Conservation (phyloP, 2,329 filamentous ascomycete species). For the Aspergillus puulaauensis region DNA sequence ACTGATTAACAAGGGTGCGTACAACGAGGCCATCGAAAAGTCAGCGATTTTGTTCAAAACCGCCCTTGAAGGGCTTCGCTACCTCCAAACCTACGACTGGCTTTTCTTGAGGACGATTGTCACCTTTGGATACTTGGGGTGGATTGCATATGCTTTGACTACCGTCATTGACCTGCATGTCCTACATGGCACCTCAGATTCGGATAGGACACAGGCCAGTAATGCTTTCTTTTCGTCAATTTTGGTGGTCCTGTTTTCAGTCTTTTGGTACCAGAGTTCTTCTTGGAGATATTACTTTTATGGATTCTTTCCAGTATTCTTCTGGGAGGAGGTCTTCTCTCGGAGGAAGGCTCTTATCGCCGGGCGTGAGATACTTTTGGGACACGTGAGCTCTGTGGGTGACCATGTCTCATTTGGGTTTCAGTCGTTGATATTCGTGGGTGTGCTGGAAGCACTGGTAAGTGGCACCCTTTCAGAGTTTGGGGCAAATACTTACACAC, state of each 20-base stretch:
- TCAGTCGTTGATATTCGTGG: constrained; percentile 67
- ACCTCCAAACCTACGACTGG: constrained; percentile 98
- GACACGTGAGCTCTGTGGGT: constrained; percentile 62
- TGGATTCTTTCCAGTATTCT: constrained; percentile 85
- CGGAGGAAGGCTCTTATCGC: constrained; percentile 67
- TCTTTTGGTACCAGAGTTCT: constrained; percentile 76
- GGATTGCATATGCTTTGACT: constrained; percentile 89
- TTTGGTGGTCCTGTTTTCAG: constrained; percentile 73
- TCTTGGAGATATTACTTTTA: constrained; percentile 86
- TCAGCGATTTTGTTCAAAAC: constrained; percentile 75
- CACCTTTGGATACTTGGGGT: constrained; percentile 87
- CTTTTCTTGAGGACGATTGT: constrained; percentile 87
- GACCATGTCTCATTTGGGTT: constrained; percentile 61
- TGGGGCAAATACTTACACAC: background rate
- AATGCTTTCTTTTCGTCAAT: constrained; percentile 71
- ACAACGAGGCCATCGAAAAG: constrained; percentile 75
- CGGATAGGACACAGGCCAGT: constrained; percentile 61
- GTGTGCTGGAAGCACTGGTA: constrained; percentile 75
- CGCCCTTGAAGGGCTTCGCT: constrained; percentile 79
- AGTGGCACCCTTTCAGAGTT: constrained; percentile 25
- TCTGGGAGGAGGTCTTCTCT: constrained; percentile 95
- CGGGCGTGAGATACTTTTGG: constrained; percentile 68
- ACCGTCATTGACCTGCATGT: constrained; percentile 88
- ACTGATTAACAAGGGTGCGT: constrained; percentile 65
- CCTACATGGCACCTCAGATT: constrained; percentile 66